A percentile compares a stretch with the other conserved stretches of the same genome.
Conservation (phyloP, 2,329 filamentous ascomycete genomes). For the Hypoxylon sp. region DNA sequence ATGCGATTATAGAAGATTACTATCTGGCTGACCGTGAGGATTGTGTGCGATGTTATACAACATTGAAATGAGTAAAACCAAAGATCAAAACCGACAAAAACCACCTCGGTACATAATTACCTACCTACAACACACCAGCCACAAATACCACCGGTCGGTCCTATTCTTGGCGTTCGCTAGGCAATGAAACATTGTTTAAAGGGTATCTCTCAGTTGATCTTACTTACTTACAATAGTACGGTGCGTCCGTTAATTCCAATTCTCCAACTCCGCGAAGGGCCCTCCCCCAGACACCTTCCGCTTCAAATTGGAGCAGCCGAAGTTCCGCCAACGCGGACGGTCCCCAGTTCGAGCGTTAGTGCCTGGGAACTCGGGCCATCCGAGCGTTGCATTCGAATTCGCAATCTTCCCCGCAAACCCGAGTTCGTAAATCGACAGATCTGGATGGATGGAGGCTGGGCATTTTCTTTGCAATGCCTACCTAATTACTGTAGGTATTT, state of each 20-base stretch:
- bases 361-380: constrained; percentile 24
- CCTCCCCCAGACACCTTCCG: constrained; percentile 34
- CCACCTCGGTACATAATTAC: too few relatives aligned
- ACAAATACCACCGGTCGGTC: too few relatives aligned
- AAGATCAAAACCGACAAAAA: constrained; percentile 1
- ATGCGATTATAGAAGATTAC: constrained; percentile 21
- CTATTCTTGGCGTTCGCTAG: too few relatives aligned
- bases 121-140: constrained; percentile 2
- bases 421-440: constrained; percentile 27
- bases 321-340: constrained; percentile 16
- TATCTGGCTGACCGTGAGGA: constrained; percentile 1
- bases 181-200: constrained; percentile 31
- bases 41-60: constrained; percentile 19
- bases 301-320: constrained; percentile 36
- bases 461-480: constrained; percentile 14
- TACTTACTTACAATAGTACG: not conserved
- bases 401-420: constrained; percentile 35
- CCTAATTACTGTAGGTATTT: too few relatives aligned
- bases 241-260: constrained; percentile 12
- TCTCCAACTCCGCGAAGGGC: constrained; percentile 20
- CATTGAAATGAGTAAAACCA: constrained; percentile 1
- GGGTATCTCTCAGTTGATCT: constrained; percentile 9
- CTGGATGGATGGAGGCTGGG: constrained; percentile 10
- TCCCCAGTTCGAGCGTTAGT: constrained; percentile 23
- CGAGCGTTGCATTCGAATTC: constrained; percentile 25